Conservation (phyloP, 768 basidiomycete species). For the Podaxis sp. region DNA sequence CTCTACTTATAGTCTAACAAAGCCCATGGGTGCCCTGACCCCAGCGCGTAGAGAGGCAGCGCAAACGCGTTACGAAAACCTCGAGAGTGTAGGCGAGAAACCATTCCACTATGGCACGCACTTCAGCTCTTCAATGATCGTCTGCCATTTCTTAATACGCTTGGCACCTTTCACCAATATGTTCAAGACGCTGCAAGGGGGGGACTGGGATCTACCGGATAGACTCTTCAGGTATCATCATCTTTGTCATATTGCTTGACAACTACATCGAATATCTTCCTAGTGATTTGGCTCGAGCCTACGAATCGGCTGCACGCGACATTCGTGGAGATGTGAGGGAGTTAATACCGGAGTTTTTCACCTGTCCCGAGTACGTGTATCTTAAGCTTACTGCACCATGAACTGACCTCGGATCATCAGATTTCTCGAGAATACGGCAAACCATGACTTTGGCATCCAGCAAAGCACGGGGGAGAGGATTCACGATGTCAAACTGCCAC, state of each 20-base stretch:
- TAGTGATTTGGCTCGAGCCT: slow-evolving; percentile 79
- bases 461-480: slow-evolving; percentile 77
- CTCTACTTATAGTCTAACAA: slow-evolving; percentile 54
- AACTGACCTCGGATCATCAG: slow-evolving; percentile 36
- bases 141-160: slow-evolving; percentile 91
- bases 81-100: slow-evolving; percentile 77
- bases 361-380: slow-evolving; percentile 69
- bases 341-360: slow-evolving; percentile 87
- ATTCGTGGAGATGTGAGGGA: slow-evolving; percentile 92
- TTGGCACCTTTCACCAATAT: slow-evolving; percentile 90
- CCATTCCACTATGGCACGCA: slow-evolving; percentile 96
- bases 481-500: slow-evolving; percentile 84
- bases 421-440: slow-evolving; percentile 79
- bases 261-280: background rate
- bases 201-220: slow-evolving; percentile 93
- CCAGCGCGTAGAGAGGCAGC: slow-evolving; percentile 74
- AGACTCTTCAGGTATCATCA: slow-evolving; percentile 65
- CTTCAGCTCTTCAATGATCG: slow-evolving; percentile 96
- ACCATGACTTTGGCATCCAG: slow-evolving; percentile 77
- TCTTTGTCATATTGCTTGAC: background rate
- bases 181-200: slow-evolving; percentile 93
- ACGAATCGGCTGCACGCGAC: slow-evolving; percentile 82
- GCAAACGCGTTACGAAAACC: slow-evolving; percentile 66
- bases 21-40: slow-evolving; percentile 91
- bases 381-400: background rate